Evolutionary conservation across 208 protist species (phyloP), one percentile per base, ranked within the genome.

Genomic region (Trichomonas gallinae): DNA sequence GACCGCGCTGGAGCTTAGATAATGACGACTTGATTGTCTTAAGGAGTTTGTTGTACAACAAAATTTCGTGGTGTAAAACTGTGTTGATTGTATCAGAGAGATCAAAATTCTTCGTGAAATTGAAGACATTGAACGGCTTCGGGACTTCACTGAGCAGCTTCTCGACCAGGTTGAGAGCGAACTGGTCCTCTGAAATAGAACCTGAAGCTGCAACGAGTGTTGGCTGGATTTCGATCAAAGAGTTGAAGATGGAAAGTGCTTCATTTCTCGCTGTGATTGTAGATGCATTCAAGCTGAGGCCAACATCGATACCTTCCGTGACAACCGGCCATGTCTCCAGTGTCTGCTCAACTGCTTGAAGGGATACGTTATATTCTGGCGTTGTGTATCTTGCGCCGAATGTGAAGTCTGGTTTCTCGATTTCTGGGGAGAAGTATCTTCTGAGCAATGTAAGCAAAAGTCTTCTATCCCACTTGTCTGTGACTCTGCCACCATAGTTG

Each of bases 401-500:
- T 26, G 34, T 13, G 40, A 89, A 89, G 8, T 15, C 40, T 34
- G 44, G n/a, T 10, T 93, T 51, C 11, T 40, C 26, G 42, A 58
- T 93, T 51, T 48, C 40, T 38, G 42, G 15, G 4, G 17, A 49
- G 44, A 93, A 93, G 44, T 51, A 93, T 48, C 87, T 23, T 87
- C 96, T 97, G 88, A 99, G 97, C 97, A 99, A 99, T 21, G 99
- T 98, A 97, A 98, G 98, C 97, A 98, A 99, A 36, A 99, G 97
- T 46, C 99, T 98, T 96, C 99, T 98, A 98, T 99, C 99, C 98
- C 98, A 99, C 97, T 99, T 98, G 97, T 99, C 99, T 38, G 99
- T 99, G 97, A 99, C 99, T 98, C 99, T 99, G 31, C 99, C 99
- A 48, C 99, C 99, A 97, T 99, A 99, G 98, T 99, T 99, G 97